Conservation (phyloP, 73 alveolate species). For the Paramecium pentaurelia region DNA sequence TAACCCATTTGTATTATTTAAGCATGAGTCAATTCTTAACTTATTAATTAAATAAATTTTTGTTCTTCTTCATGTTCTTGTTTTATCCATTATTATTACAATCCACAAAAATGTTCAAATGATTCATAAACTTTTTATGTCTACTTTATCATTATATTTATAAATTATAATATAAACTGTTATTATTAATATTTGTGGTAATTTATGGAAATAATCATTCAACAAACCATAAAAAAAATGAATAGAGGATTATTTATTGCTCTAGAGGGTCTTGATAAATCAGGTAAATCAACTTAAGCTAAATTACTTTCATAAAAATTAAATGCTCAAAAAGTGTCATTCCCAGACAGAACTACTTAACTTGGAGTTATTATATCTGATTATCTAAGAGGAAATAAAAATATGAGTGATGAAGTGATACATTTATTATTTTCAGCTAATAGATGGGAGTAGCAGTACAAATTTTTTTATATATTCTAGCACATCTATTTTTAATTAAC, state of each 20-base stretch:
- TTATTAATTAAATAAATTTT: background rate
- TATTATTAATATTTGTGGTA: background rate
- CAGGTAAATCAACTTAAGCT: slow-evolving; percentile 85
- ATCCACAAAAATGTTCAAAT: background rate
- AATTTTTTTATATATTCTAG: background rate
- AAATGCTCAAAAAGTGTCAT: slow-evolving; percentile 49
- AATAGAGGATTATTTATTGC: slow-evolving; percentile 85
- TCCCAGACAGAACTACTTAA: slow-evolving; percentile 72
- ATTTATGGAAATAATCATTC: background rate
- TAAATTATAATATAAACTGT: background rate
- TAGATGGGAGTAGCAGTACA: slow-evolving; percentile 80
- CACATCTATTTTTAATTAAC: slow-evolving; percentile 56
- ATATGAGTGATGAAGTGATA: slow-evolving; percentile 77
- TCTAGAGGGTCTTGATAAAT: slow-evolving; percentile 87
- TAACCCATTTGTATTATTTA: background rate
- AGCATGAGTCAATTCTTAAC: background rate
- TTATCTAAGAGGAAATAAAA: slow-evolving; percentile 65
- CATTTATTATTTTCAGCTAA: slow-evolving; percentile 86
- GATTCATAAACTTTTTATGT: background rate
- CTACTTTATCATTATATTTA: background rate
- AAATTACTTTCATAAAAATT: slow-evolving; percentile 53
- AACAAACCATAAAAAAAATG: slow-evolving; percentile 11
- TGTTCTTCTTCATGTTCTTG: slow-evolving; percentile 22
- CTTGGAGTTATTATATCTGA: slow-evolving; percentile 74
- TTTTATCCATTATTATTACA: background rate